Conservation (phyloP, 2,329 filamentous ascomycete species). For the Immersiporthe knoxdaviesiana region DNA sequence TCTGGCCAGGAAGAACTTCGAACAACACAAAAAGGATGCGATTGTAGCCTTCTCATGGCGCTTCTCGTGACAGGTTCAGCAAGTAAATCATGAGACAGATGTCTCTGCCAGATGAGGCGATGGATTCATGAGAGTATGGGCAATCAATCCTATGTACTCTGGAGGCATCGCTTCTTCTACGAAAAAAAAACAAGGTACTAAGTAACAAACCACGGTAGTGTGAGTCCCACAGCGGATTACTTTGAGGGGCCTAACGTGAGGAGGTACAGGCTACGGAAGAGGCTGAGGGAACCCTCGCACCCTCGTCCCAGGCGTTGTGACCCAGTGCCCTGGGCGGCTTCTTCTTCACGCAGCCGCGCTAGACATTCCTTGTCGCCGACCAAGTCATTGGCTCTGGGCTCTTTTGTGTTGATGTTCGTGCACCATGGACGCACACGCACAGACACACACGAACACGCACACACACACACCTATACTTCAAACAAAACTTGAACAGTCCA, state of each 20-base stretch:
- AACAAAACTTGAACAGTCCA: too few species aligned
- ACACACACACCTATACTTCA: too few species aligned
- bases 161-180: too few species aligned
- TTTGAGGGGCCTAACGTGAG: too few species aligned
- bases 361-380: slow-evolving; percentile 24
- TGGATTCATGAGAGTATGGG: neutral
- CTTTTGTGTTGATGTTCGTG: neutral
- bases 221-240: neutral
- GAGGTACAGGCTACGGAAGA: neutral
- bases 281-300: neutral
- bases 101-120: slow-evolving; percentile 1
- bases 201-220: too few species aligned
- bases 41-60: slow-evolving; percentile 4
- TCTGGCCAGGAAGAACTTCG: neutral
- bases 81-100: neutral
- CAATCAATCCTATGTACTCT: neutral
- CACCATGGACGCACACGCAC: neutral
- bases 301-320: neutral
- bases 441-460: neutral
- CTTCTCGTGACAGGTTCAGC: neutral
- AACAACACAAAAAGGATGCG: neutral
- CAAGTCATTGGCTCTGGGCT: slow-evolving; percentile 7
- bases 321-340: too few species aligned
- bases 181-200: too few species aligned
- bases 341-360: slow-evolving; percentile 20